Percentiles rank a stretch among this genome's conserved stretches.
Evolutionary conservation across 2,329 filamentous ascomycete genomes (phyloP).

Genomic region (Endocalyx cinctus): DNA sequence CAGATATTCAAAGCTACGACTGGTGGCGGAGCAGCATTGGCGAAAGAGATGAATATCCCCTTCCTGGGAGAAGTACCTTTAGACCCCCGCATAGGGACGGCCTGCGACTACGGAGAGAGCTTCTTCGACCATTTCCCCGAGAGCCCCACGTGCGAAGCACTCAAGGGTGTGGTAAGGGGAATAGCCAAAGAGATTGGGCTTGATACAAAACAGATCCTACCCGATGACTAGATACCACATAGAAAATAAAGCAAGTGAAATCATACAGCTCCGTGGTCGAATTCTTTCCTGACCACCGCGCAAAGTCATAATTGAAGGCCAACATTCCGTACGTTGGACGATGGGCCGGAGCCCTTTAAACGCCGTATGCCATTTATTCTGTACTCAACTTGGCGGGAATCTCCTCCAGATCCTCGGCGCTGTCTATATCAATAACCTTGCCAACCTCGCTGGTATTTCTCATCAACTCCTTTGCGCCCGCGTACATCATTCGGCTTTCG

Average conservation of each 20-base stretch:
- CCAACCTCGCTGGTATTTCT: slow-evolving; percentile 88
- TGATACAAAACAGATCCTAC: slow-evolving; percentile 49
- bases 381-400: slow-evolving; percentile 61
- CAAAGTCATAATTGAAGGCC: no score
- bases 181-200: slow-evolving; percentile 64
- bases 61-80: slow-evolving; percentile 88
- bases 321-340: no score
- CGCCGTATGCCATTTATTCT: slow-evolving; percentile 22
- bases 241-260: slow-evolving; percentile 10
- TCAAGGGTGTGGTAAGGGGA: slow-evolving; percentile 73
- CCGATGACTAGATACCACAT: slow-evolving; percentile 29
- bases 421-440: slow-evolving; percentile 78
- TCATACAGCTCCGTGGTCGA: slow-evolving; percentile 4
- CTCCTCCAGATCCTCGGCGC: slow-evolving; percentile 74
- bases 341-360: no score
- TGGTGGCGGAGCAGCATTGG: slow-evolving; percentile 75
- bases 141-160: slow-evolving; percentile 80
- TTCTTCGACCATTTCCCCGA: slow-evolving; percentile 94
- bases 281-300: no score
- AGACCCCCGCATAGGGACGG: slow-evolving; percentile 91
- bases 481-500: slow-evolving; percentile 88
- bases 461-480: slow-evolving; percentile 93
- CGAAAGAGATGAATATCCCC: slow-evolving; percentile 79
- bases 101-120: slow-evolving; percentile 95
- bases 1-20: slow-evolving; percentile 92